These are phyloP conservation scores for Penicillium brasilianum DNA, from an alignment of 2,329 filamentous ascomycete genomes.

Conservation along the genomic window DNA sequence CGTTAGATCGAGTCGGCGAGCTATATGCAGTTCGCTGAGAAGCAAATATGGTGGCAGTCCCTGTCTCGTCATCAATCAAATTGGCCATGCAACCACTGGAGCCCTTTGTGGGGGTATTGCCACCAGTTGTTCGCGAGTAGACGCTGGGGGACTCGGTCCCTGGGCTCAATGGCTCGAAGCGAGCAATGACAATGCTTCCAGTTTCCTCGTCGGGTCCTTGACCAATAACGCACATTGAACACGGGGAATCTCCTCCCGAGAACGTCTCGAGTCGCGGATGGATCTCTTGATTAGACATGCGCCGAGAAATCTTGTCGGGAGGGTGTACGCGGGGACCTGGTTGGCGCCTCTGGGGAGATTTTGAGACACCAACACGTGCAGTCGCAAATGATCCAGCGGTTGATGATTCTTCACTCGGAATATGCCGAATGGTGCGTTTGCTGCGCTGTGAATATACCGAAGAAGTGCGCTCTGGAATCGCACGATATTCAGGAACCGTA, in stretches of 20 bases:
- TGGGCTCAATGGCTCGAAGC: conserved; percentile 8
- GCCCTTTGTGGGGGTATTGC: conserved; percentile 32
- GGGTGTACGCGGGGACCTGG: conserved; percentile 7
- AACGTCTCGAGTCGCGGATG: neutral
- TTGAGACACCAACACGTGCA: conserved; percentile 28
- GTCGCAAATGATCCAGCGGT: conserved; percentile 39
- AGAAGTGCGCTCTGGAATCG: conserved; percentile 35
- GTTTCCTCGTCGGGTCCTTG: conserved; percentile 28
- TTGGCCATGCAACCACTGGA: conserved; percentile 10
- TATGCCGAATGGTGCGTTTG: conserved; percentile 37
- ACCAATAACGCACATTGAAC: conserved; percentile 1
- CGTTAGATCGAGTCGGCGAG: conserved; percentile 35
- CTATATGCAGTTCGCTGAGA: conserved; percentile 37
- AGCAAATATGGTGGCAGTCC: conserved; percentile 46
- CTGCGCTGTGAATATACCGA: conserved; percentile 34
- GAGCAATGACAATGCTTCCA: conserved; percentile 27
- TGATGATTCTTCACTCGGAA: conserved; percentile 40
- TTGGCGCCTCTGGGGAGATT: conserved; percentile 29
- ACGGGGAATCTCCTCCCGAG: neutral
- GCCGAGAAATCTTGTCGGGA: conserved; percentile 10
- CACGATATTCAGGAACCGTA: conserved; percentile 38
- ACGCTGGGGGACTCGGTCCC: conserved; percentile 45
- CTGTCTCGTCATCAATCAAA: conserved; percentile 31
- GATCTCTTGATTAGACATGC: conserved; percentile 3
- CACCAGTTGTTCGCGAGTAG: conserved; percentile 50